Conservation (phyloP, 2,329 filamentous ascomycete species). For the Aaosphaeria pasadenensis region DNA sequence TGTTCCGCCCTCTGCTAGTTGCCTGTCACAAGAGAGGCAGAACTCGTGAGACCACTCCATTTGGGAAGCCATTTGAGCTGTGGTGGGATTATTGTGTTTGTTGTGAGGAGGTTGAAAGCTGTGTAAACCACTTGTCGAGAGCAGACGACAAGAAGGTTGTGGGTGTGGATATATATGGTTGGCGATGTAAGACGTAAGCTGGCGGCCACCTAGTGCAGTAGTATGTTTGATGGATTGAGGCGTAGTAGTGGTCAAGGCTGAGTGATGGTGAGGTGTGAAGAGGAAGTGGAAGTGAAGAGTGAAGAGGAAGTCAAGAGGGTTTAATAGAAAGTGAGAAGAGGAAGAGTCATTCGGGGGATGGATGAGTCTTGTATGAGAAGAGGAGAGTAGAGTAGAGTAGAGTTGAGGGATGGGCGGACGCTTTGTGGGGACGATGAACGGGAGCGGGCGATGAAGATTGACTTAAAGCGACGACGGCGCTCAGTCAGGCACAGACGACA, state of each 20-base stretch:
- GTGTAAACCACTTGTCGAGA: no score
- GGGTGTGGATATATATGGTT: no score
- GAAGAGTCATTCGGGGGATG: conserved; percentile 10
- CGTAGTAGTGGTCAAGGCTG: conserved; percentile 3
- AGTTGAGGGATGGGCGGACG: conserved; percentile 10
- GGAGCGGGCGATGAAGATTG: conserved; percentile 21
- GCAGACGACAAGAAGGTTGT: no score
- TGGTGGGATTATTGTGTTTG: background rate
- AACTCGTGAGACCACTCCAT: conserved; percentile 82
- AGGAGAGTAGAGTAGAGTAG: conserved; percentile 7
- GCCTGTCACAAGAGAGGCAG: conserved; percentile 90
- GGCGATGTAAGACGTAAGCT: no score
- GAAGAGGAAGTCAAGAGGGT: conserved; percentile 1
- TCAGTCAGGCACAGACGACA: conserved; percentile 16
- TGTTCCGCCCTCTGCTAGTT: conserved; percentile 69
- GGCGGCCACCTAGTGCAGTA: background rate
- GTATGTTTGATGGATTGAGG: background rate
- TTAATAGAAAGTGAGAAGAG: background rate
- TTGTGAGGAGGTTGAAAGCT: background rate
- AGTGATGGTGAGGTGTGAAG: background rate
- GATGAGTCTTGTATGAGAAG: background rate
- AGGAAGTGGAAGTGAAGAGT: conserved; percentile 5
- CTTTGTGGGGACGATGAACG: conserved; percentile 18
- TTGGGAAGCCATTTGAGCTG: conserved; percentile 33
- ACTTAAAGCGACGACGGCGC: conserved; percentile 17